Base-by-base conservation (phyloP, 345 rosid genomes). In the Ailanthus altissimus region DNA sequence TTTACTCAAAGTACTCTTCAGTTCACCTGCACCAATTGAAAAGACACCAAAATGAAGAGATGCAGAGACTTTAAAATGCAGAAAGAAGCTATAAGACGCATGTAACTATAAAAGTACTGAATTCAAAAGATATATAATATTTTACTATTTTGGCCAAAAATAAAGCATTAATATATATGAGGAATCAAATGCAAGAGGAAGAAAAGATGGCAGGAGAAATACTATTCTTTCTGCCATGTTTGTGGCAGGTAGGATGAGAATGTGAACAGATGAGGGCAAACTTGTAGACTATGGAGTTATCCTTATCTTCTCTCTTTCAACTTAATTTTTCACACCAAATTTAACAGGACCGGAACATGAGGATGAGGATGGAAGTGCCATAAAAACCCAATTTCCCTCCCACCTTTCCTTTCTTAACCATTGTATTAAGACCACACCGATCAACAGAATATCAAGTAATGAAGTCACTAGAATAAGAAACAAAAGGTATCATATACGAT, bases 1-100 rank as follows among this genome's bases (percentile, higher is more conserved):
- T 80, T 93, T 97, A 81, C 89, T 94, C 83, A 97, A 78, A 25
- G 97, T 92, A 83, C 90, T 83, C 85, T 80, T 94, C 73, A 94
- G 81, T 26, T 97, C 98, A 58, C 99, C 99, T 97, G 79, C 28
- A 78, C 72, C 76, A 63, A 63, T 63, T 18, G 12, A 58, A 70
- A 69, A 75, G 45, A 32, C 46, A 75, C 74, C 58, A 69, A 40
- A 76, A 75, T 47, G 54, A 32, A 60, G 23, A 57, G 63, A 56
- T 11, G 49, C 9, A 38, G 58, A 70, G 25, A 42, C 42, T 38
- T 8, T 23, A 51, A 73, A 40, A 15, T 70, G 57, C 49, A 72
- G 54, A 58, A 66, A 74, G 10, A 63, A 71, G 42, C 26, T 40
- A n/a, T 77, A 69, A 71, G 75, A 42, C 15, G 9, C 57, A 71